Base-by-base conservation (phyloP, 805 yeast species). In the Lipomyces yamanashiensis region DNA sequence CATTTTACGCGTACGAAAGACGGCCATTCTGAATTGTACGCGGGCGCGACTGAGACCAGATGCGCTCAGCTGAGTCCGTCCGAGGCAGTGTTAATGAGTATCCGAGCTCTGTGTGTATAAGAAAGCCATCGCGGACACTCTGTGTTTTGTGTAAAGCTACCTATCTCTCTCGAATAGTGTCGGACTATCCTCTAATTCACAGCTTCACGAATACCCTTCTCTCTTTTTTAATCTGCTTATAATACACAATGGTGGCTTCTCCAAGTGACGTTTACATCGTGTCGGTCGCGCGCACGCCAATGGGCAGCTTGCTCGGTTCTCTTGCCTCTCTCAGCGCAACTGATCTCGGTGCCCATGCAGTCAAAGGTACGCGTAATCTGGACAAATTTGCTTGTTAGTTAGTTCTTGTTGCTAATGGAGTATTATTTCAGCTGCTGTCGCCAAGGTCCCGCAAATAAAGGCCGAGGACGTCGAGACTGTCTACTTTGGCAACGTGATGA, bases 341-440 rank as follows among this genome's bases (percentile, higher is more conserved):
- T 63, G 98, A 93, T 74, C 83, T 95, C 62, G 99, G 99, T 59
- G 85, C 96, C 34, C 89, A 88, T 72, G 98, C 98, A 54, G 97
- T 95, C 69, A 88, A 87, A 34, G 66, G 68, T 63, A 51, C 12
- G 67, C 23, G 13, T 5, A 2, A 28, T 28, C 28, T 28, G 43
- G 54, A 8, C 4, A 5, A 12, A 10, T 7, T 19, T 10, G 58
- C 45, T 41, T 19, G 55, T 13, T 23, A 1, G 19, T 2, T 10
- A 13, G 33, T 39, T 21, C 34, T 12, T 23, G 28, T 10, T 19
- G 21, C 23, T 23, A n/a, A n/a, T 33, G 10, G 15, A n/a, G 33
- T 23, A 4, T 39, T 23, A 23, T 39, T 48, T 10, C 33, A 72
- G 87, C 93, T 63, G 97, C 96, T 12, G 78, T 92, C 67, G 91